Percentiles rank a stretch among this genome's conserved stretches.
These are phyloP conservation scores for Acanthamoeba polyphaga DNA, from an alignment of 208 protist species.

Conservation along the genomic window DNA sequence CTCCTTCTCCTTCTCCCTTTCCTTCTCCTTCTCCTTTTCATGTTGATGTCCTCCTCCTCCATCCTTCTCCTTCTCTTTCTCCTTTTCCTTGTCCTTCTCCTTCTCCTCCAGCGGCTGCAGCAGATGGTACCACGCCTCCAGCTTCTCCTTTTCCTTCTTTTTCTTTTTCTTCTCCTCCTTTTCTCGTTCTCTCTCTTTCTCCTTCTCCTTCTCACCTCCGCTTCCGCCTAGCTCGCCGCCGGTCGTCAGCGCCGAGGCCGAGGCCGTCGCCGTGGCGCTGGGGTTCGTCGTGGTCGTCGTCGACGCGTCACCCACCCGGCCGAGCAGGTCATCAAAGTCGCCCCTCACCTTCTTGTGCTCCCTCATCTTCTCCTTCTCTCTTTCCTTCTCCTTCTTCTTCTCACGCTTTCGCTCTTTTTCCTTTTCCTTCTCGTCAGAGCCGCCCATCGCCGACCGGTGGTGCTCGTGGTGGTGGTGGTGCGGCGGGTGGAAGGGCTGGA, in stretches of 20 bases:
- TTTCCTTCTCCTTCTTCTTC: background rate
- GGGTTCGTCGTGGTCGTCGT: background rate
- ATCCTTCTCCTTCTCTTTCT: no score
- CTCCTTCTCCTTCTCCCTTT: constrained; percentile 9
- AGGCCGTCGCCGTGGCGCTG: background rate
- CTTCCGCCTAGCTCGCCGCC: background rate
- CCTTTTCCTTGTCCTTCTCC: background rate
- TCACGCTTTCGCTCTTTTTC: background rate
- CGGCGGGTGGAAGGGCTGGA: background rate
- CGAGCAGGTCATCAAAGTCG: background rate
- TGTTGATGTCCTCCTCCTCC: background rate
- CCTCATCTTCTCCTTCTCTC: background rate
- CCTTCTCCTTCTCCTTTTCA: background rate
- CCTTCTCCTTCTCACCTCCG: background rate
- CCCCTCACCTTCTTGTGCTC: background rate
- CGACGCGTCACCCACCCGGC: background rate
- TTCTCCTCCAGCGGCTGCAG: constrained; percentile 25
- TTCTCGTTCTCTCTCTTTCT: background rate
- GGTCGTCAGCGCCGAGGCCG: no score
- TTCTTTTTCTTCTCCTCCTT: constrained; percentile 32
- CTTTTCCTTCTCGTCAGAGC: background rate
- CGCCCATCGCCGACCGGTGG: background rate
- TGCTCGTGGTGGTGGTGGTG: background rate
- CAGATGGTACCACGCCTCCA: constrained; percentile 23
- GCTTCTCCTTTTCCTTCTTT: constrained; percentile 52